Base-by-base conservation (phyloP, 169 alveolate species). In the Cryptosporidium sp. region DNA sequence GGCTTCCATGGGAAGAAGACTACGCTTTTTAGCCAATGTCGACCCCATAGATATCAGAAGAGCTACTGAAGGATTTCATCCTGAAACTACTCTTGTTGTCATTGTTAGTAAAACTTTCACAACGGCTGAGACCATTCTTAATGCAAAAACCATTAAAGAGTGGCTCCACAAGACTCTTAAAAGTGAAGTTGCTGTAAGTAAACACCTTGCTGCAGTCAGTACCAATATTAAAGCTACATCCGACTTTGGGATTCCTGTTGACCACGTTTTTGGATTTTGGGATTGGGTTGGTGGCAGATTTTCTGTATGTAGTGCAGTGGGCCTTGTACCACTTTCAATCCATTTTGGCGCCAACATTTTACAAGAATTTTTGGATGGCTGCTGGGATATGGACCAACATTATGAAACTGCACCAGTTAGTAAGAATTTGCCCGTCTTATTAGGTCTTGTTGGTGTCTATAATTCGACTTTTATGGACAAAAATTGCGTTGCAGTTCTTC, bases 241-340 rank as follows among this genome's bases (percentile, higher is more conserved):
- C 39, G 96, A 96, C 75, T 98, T 98, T 80, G 99, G 99, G 45
- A 95, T 98, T 26, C 91, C 92, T 35, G 96, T 95, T 65, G 97
- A 96, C 69, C 94, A 95, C 61, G 99, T 98, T 16, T 98, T 98
- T 85, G 99, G 99, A 29, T 98, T 98, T 91, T 98, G 99, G 99
- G 99, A 98, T 92, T 98, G 99, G 99, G 99, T 97, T 61, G 99
- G 99, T 9, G 99, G 99, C 21, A 94, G 99, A 65, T 98, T 94
- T 95, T 97, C 99, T 23, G 99, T 98, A 0, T 96, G 99, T 70
- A 94, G 98, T 84, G 99, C 99, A 1, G 99, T 98, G n/a, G 99
- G 99, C 37, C 92, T 98, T 4, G 92, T 98, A 0, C 99, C 99
- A 2, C 94, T 97, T 41, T 93, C 98, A 43, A 92, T 97, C 2